Evolutionary conservation across 768 basidiomycete species (phyloP).

Genomic region (Podaxis sp.): DNA sequence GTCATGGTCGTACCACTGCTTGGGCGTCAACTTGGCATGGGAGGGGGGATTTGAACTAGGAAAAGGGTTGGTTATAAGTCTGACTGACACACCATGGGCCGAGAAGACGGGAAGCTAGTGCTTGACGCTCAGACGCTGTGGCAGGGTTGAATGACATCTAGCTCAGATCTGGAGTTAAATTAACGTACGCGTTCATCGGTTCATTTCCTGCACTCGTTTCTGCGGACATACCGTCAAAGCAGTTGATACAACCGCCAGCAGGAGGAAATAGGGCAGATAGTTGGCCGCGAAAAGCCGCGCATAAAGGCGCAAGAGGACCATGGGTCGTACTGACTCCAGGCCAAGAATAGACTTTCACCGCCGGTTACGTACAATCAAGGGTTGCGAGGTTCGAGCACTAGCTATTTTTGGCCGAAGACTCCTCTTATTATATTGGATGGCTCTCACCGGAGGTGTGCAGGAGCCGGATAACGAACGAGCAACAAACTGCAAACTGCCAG

Average conservation of each 20-base stretch:
- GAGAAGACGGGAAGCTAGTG: slow-evolving; percentile 3
- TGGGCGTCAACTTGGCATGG: slow-evolving; percentile 9
- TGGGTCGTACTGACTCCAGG: neutral
- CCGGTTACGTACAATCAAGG: neutral
- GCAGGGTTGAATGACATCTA: neutral
- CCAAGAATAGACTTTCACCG: neutral
- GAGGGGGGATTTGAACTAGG: neutral
- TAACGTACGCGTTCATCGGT: neutral
- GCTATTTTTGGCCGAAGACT: neutral
- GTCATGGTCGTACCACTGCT: slow-evolving; percentile 11
- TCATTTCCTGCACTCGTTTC: neutral
- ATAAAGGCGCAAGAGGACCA: neutral
- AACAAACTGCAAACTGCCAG: neutral
- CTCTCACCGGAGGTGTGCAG: too few species aligned
- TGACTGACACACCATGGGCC: neutral
- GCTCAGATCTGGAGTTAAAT: neutral
- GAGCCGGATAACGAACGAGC: too few species aligned
- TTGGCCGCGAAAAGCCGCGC: neutral
- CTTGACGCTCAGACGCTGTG: neutral
- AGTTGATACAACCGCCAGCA: too few species aligned
- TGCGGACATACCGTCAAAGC: neutral
- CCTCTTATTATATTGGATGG: too few species aligned
- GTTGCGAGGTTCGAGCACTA: neutral
- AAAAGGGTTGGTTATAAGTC: slow-evolving; percentile 5
- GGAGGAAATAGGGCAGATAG: neutral